These are phyloP conservation scores for Hypoxylon perforatum DNA, from an alignment of 495 filamentous ascomycete genomes.

Conservation along the genomic window DNA sequence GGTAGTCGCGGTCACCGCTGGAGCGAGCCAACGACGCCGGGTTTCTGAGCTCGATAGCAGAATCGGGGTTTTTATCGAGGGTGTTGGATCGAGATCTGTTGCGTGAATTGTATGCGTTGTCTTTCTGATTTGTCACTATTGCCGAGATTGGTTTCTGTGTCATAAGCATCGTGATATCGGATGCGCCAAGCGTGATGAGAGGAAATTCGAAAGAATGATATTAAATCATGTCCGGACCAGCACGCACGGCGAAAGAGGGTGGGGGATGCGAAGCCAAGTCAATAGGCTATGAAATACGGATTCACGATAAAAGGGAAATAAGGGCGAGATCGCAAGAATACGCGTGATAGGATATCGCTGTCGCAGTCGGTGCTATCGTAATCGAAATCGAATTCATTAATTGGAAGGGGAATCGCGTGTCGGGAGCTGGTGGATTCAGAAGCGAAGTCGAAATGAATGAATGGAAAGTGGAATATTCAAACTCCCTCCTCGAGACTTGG, in stretches of 20 bases:
- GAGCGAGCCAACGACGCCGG: slow-evolving; percentile 51
- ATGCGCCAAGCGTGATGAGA: slow-evolving; percentile 40
- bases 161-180: slow-evolving; percentile 61
- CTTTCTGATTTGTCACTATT: slow-evolving; percentile 57
- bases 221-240: slow-evolving; percentile 41
- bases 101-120: slow-evolving; percentile 50
- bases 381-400: slow-evolving; percentile 34
- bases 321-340: slow-evolving; percentile 14
- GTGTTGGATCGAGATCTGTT: slow-evolving; percentile 47
- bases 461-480: slow-evolving; percentile 25
- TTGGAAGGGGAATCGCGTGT: slow-evolving; percentile 18
- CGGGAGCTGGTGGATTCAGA: slow-evolving; percentile 10
- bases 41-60: slow-evolving; percentile 44
- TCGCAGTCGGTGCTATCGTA: slow-evolving; percentile 24
- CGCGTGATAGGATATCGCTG: slow-evolving; percentile 24
- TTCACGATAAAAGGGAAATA: slow-evolving; percentile 16
- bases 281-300: slow-evolving; percentile 11
- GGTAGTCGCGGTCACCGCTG: slow-evolving; percentile 51
- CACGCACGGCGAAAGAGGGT: slow-evolving; percentile 23
- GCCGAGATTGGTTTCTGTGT: slow-evolving; percentile 61
- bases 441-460: slow-evolving; percentile 29
- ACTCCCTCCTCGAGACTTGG: slow-evolving; percentile 14
- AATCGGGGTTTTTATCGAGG: slow-evolving; percentile 44
- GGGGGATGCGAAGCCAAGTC: slow-evolving; percentile 18
- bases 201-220: slow-evolving; percentile 22